Percentiles rank a stretch among this genome's conserved stretches.
phyloP scores from a whole-genome alignment of 2,329 filamentous ascomycete genomes.

The Monosporascus sp. region DNA sequence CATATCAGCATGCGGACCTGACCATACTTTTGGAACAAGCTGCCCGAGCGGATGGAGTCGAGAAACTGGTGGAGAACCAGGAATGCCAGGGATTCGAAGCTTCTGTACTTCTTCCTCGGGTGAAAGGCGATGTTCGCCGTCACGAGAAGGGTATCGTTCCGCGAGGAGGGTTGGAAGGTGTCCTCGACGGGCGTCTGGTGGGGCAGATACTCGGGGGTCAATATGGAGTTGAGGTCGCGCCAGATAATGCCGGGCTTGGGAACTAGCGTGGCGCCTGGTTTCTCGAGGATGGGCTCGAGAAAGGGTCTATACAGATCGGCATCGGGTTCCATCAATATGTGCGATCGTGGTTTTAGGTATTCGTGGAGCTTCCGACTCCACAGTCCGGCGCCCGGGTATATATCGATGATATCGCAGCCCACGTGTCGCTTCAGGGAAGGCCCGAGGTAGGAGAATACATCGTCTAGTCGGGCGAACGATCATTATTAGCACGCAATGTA shows the following conservation, averaged over 20 bases:
- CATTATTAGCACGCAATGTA: no score
- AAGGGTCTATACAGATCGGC: constrained; percentile 52
- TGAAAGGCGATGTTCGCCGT: constrained; percentile 60
- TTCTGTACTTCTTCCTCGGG: constrained; percentile 44
- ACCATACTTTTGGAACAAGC: constrained; percentile 70
- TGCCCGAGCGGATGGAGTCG: constrained; percentile 50
- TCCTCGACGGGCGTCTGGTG: constrained; percentile 44
- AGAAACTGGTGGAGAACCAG: constrained; percentile 60
- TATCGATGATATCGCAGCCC: constrained; percentile 81
- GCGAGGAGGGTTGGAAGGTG: constrained; percentile 36
- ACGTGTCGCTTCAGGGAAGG: constrained; percentile 63
- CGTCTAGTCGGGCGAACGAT: constrained; percentile 42
- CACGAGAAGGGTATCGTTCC: constrained; percentile 71
- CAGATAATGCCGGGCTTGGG: constrained; percentile 56
- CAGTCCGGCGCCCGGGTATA: constrained; percentile 75
- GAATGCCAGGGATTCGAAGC: constrained; percentile 51
- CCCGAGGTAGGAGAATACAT: constrained; percentile 65
- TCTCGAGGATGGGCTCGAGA: constrained; percentile 52
- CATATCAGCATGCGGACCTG: constrained; percentile 76
- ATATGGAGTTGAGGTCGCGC: constrained; percentile 51
- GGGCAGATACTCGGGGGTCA: constrained; percentile 46
- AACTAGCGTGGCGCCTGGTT: constrained; percentile 45
- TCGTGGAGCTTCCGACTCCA: constrained; percentile 77
- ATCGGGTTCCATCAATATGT: constrained; percentile 78
- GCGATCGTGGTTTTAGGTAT: constrained; percentile 69